phyloP scores from a whole-genome alignment of 306 rosid genomes.

The Ziziphus jujuba region DNA sequence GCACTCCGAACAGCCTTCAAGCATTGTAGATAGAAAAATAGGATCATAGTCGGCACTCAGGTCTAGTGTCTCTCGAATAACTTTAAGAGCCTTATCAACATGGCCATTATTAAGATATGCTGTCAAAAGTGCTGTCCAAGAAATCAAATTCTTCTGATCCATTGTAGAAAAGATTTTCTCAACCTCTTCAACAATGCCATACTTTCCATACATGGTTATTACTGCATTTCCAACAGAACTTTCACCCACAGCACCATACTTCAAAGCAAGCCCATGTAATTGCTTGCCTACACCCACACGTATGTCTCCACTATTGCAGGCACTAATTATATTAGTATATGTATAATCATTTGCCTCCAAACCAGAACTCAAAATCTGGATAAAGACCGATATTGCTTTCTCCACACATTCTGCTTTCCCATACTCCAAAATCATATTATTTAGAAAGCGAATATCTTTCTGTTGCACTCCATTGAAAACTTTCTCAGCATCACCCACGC shows the following conservation, averaged over 20 bases:
- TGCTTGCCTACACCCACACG: slow-evolving; percentile 36
- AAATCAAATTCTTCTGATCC: slow-evolving; percentile 37
- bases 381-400: slow-evolving; percentile 35
- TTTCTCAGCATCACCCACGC: slow-evolving; percentile 40
- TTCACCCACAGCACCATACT: slow-evolving; percentile 34
- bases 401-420: slow-evolving; percentile 42
- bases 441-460: slow-evolving; percentile 49
- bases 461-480: slow-evolving; percentile 30
- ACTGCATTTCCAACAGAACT: slow-evolving; percentile 46
- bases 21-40: slow-evolving; percentile 31
- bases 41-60: slow-evolving; percentile 37
- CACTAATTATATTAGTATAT: slow-evolving; percentile 44
- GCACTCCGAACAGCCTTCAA: slow-evolving; percentile 53
- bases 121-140: slow-evolving; percentile 46
- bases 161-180: slow-evolving; percentile 32
- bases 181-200: slow-evolving; percentile 46
- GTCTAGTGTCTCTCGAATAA: slow-evolving; percentile 38
- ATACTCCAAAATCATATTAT: slow-evolving; percentile 53
- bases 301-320: slow-evolving; percentile 21
- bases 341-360: slow-evolving; percentile 38
- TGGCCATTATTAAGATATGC: slow-evolving; percentile 32
- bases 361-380: slow-evolving; percentile 39
- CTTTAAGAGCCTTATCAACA: slow-evolving; percentile 23
- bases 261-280: slow-evolving; percentile 46
- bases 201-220: slow-evolving; percentile 47